A percentile compares a stretch with the other conserved stretches of the same genome.
phyloP scores from a whole-genome alignment of 176 grass and related monocot species.

The barley (Hordeum vulgare) region MorexV3_pseudomolecules_assembly NC_058520.1:518821414-518821913 shows the following conservation, averaged over 20 bases:
- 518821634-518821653: conserved; percentile 18
- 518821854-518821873: background rate
- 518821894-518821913: background rate
- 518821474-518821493: background rate
- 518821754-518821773: background rate
- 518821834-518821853: background rate
- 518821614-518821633: conserved; percentile 15
- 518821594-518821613: conserved; percentile 32
- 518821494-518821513: conserved; percentile 68
- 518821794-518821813: background rate
- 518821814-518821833: background rate
- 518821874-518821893: background rate
- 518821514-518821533: conserved; percentile 67
- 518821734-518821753: background rate
- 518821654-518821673: background rate
- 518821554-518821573: conserved; percentile 38
- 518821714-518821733: background rate
- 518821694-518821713: background rate
- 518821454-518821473: background rate
- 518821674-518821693: background rate
- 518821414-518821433: background rate
- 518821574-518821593: conserved; percentile 41
- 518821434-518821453: background rate
- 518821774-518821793: background rate
- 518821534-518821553: conserved; percentile 87